Evolutionary conservation across 768 basidiomycete species (phyloP), one percentile per base, ranked within the genome.

Genomic region (Suillus fuscotomentosus): DNA sequence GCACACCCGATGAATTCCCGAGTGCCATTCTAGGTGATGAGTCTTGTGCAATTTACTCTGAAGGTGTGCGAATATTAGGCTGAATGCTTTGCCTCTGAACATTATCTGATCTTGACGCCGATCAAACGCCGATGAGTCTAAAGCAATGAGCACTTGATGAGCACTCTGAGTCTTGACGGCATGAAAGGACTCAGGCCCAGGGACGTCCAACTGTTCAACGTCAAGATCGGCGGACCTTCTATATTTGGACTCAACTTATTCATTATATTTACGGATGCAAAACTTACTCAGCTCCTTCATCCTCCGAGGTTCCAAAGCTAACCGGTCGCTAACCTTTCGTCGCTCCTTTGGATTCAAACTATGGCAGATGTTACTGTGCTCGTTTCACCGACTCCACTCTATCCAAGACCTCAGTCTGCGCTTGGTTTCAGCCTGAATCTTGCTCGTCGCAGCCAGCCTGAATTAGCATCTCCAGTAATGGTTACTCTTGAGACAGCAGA

Each of bases 291-390:
- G 31, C 31, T 31, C 31, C 31, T 31, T 31, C 31, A 31, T 31
- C 31, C 31, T 31, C 31, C 31, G 31, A 31, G 31, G 31, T 5
- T 31, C 31, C 31, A 31, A 6, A 31, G 31, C 31, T 31, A 31
- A 31, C 31, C 36, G 36, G 36, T 38, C 36, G 36, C 36, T 38
- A 39, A 47, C 24, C 60, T 48, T 51, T 59, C 22, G 61, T 55
- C 47, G 48, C 53, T 50, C 48, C 10, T 56, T 57, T 27, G 39
- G 36, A 59, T 61, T 61, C 43, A n/a, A 48, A 20, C 34, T 34
- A 75, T 77, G 75, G 67, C 76, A 20, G 76, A 77, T 61, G 41
- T 77, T 41, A 76, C 76, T 0, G 76, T 76, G 7, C 76, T 75
- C 20, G 71, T 76, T 48, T 75, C 76, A 50, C 75, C 75, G 8